phyloP scores from a whole-genome alignment of 1,284 basidiomycete species.

The Sporisorium graminicola region DNA sequence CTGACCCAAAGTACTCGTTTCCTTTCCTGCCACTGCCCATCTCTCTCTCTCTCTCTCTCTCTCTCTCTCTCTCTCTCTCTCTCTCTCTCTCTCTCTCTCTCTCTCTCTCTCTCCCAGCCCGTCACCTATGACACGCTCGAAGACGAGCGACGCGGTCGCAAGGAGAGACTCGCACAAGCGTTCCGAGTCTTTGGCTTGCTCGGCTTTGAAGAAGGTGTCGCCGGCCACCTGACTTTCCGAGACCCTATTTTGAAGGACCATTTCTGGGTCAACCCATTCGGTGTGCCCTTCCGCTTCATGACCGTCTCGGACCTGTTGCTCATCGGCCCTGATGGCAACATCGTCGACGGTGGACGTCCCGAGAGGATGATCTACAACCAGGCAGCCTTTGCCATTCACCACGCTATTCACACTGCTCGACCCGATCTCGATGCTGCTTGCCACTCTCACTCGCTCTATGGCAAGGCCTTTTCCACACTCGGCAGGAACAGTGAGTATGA shows the following conservation, averaged over 20 bases:
- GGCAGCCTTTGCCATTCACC: slow-evolving; percentile 75
- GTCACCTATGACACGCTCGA: slow-evolving; percentile 71
- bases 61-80: neutral
- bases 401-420: slow-evolving; percentile 75
- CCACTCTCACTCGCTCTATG: slow-evolving; percentile 76
- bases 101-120: slow-evolving; percentile 25
- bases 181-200: slow-evolving; percentile 74
- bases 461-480: slow-evolving; percentile 76
- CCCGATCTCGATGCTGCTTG: slow-evolving; percentile 77
- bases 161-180: slow-evolving; percentile 74
- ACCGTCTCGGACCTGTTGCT: slow-evolving; percentile 56
- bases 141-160: slow-evolving; percentile 73
- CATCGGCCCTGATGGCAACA: slow-evolving; percentile 55
- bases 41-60: neutral
- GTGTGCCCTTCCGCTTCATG: slow-evolving; percentile 55
- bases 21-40: too few species aligned
- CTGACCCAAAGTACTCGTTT: neutral
- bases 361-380: slow-evolving; percentile 57
- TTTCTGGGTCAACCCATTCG: slow-evolving; percentile 72
- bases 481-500: slow-evolving; percentile 72
- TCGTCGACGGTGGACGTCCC: slow-evolving; percentile 55
- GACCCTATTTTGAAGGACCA: slow-evolving; percentile 74
- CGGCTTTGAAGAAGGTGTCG: slow-evolving; percentile 75
- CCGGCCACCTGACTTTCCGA: slow-evolving; percentile 76
- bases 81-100: neutral